A percentile compares a stretch with the other conserved stretches of the same genome.
Evolutionary conservation across 176 grass and related monocot genomes (phyloP).

Genomic region (Calamus simplicifolius): DNA sequence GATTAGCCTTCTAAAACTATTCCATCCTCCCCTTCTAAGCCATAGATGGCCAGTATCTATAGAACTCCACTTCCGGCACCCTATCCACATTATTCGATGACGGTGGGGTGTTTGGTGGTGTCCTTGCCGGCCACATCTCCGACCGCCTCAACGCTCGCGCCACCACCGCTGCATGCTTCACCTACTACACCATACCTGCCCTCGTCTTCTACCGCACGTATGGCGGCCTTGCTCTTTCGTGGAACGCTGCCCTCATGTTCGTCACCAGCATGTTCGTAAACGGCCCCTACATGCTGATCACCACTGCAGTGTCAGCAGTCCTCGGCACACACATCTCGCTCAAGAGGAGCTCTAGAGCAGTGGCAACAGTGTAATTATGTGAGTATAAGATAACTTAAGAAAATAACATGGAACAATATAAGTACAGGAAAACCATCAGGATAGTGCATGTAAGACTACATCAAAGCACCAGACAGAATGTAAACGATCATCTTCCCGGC

Average conservation of each 20-base stretch:
- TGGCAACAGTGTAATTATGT: constrained; percentile 79
- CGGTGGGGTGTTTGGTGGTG: constrained; percentile 60
- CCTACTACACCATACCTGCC: constrained; percentile 60
- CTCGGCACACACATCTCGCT: constrained; percentile 81
- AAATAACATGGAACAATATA: too few species aligned
- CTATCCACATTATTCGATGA: constrained; percentile 78
- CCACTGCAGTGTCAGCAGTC: constrained; percentile 72
- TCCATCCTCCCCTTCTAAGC: constrained; percentile 19
- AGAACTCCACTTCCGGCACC: constrained; percentile 32
- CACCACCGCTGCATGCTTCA: constrained; percentile 69
- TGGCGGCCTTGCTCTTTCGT: constrained; percentile 46
- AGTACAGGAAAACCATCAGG: too few species aligned
- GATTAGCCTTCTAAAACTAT: too few species aligned
- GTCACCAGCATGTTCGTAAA: constrained; percentile 63
- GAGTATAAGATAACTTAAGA: too few species aligned
- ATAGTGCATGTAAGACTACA: too few species aligned
- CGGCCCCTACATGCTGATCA: constrained; percentile 72
- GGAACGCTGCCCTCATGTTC: constrained; percentile 59
- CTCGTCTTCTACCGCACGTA: constrained; percentile 73
- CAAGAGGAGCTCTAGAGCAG: constrained; percentile 59
- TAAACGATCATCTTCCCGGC: too few species aligned
- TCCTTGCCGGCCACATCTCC: constrained; percentile 80
- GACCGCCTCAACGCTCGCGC: constrained; percentile 61
- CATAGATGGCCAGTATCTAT: constrained; percentile 58
- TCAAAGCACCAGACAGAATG: too few species aligned